phyloP scores from a whole-genome alignment of 768 basidiomycete genomes.

The Holtermannia corniformis region DNA sequence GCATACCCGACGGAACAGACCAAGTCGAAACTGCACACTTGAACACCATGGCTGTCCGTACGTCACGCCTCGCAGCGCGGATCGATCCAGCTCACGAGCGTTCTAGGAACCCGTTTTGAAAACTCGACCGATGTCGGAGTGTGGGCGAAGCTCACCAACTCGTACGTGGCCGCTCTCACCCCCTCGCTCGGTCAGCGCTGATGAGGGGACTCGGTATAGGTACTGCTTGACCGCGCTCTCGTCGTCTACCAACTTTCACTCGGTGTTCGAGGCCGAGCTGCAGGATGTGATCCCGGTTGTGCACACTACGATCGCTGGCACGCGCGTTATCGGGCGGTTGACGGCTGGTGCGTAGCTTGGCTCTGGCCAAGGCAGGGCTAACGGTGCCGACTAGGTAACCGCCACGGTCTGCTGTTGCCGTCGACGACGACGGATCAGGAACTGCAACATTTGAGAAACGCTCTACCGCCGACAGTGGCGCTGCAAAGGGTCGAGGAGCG shows the following conservation, averaged over 20 bases:
- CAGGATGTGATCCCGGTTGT: slow-evolving; percentile 90
- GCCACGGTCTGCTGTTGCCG: slow-evolving; percentile 93
- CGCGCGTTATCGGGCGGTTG: slow-evolving; percentile 83
- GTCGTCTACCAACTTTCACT: slow-evolving; percentile 95
- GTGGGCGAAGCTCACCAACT: slow-evolving; percentile 92
- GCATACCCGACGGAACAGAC: too few species aligned
- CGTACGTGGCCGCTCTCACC: slow-evolving; percentile 33
- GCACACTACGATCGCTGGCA: slow-evolving; percentile 89
- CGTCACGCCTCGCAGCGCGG: slow-evolving; percentile 24
- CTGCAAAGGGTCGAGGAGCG: slow-evolving; percentile 97
- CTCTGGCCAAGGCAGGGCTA: neutral
- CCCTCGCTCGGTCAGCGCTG: neutral
- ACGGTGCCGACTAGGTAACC: slow-evolving; percentile 66
- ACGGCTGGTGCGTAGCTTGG: slow-evolving; percentile 59
- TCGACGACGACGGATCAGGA: slow-evolving; percentile 95
- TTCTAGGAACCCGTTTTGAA: slow-evolving; percentile 80
- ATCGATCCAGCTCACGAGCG: slow-evolving; percentile 1
- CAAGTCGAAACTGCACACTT: too few species aligned
- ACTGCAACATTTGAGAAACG: slow-evolving; percentile 91
- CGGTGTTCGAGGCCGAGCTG: slow-evolving; percentile 89
- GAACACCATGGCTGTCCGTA: slow-evolving; percentile 68
- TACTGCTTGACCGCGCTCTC: slow-evolving; percentile 92
- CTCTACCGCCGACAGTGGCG: slow-evolving; percentile 82
- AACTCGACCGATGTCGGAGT: slow-evolving; percentile 94
- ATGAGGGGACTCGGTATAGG: slow-evolving; percentile 40